Conservation (phyloP, 129 eudicot genomes). For the Ambrosia trifida region DNA sequence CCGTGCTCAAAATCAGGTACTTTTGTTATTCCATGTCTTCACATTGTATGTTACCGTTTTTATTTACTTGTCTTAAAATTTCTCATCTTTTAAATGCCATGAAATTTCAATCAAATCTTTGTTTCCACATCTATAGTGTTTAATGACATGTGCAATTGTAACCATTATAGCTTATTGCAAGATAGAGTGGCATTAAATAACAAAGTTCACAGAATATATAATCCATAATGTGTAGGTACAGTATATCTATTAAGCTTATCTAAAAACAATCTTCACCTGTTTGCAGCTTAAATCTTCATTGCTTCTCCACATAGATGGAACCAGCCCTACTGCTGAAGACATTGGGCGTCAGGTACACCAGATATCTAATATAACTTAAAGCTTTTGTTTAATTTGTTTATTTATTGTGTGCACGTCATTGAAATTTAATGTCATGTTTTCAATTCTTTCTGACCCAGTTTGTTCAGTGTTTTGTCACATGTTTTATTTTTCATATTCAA, state of each 20-base stretch:
- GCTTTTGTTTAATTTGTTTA: background rate
- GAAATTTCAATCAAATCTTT: background rate
- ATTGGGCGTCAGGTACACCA: conserved; percentile 71
- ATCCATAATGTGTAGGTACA: background rate
- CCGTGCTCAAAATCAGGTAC: conserved; percentile 82
- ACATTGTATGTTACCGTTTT: background rate
- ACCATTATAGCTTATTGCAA: background rate
- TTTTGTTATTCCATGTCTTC: conserved; percentile 1
- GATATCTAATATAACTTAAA: background rate
- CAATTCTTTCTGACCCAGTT: background rate
- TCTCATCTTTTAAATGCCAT: background rate
- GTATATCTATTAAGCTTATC: background rate
- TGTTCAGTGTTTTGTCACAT: background rate
- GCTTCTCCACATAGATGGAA: conserved; percentile 79
- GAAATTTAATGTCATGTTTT: background rate
- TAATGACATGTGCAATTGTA: no score
- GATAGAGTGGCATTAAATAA: background rate
- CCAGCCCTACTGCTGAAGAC: conserved; percentile 79
- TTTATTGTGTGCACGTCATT: background rate
- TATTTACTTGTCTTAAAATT: background rate
- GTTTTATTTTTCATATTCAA: background rate
- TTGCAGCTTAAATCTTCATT: conserved; percentile 76
- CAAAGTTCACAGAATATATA: background rate
- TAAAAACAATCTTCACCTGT: background rate
- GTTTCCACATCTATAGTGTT: background rate